phyloP scores from a whole-genome alignment of 306 rosid species.

The Styphnolobium japonicum region DNA sequence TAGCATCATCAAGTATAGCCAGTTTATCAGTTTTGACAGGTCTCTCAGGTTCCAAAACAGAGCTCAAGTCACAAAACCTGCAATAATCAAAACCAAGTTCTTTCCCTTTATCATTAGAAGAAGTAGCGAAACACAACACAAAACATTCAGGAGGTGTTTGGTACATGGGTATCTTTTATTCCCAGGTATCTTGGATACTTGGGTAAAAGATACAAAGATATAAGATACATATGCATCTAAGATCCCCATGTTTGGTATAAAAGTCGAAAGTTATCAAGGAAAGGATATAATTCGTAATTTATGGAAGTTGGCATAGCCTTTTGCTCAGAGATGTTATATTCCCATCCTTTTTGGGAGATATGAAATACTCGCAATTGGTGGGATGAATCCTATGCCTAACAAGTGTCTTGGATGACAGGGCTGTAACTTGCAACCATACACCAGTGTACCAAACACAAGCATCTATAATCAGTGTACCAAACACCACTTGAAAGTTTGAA shows the following conservation, averaged over 20 bases:
- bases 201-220: neutral
- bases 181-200: neutral
- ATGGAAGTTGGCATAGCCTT: neutral
- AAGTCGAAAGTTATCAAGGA: neutral
- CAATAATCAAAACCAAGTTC: slow-evolving; percentile 16
- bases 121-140: slow-evolving; percentile 22
- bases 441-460: neutral
- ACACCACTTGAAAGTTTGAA: neutral
- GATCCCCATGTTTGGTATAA: neutral
- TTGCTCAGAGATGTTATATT: neutral
- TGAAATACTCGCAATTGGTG: neutral
- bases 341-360: neutral
- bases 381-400: neutral
- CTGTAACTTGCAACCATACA: neutral
- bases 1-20: slow-evolving; percentile 81
- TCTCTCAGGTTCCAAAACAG: slow-evolving; percentile 81
- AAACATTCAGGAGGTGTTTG: neutral
- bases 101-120: neutral
- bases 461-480: neutral
- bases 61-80: slow-evolving; percentile 78
- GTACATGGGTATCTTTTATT: neutral
- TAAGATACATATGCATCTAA: neutral
- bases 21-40: slow-evolving; percentile 72
- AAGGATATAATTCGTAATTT: neutral
- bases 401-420: no score